Base-by-base conservation (phyloP, 169 alveolate species). In the Plasmodium gonderi region DNA sequence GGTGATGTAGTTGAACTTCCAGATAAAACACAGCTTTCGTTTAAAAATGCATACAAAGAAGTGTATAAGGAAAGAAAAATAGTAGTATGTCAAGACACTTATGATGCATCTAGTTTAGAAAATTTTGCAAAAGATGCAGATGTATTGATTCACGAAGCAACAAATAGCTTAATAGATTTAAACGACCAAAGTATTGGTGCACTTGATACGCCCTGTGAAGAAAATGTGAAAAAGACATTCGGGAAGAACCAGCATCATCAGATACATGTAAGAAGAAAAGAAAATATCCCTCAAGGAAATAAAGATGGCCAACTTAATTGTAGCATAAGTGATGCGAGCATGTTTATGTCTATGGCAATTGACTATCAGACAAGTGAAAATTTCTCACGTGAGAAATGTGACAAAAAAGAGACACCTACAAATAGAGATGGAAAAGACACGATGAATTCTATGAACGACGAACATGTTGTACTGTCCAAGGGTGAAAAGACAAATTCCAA, bases 61-160 rank as follows among this genome's bases (percentile, higher is more conserved):
- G 31, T 87, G 11, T 68, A 40, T 60, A 69, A 36, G 51, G 79
- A 74, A 65, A 91, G 96, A 45, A 95, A 95, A 79, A 80, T 95
- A 4, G 97, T 91, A n/a, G 17, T 95, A 7, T 95, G 97, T 69
- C 97, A 95, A 64, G 97, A 95, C 68, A 81, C 96, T 3, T 64
- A 90, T 54, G 96, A 95, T 83, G 95, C 96, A 92, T 76, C 94
- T 3, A 79, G 69, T 80, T 49, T 95, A 90, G 79, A 87, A 44
- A 54, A 91, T 0, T 72, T 90, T 31, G 96, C 95, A 4, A 92
- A 76, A 87, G 96, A 95, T 54, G 97, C 97, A 44, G 96, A 94
- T 79, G 51, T 95, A 36, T 31, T 95, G 0, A 94, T 95, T 11
- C 97, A 95, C 69, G 97, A 95, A 67, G 80, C 97, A 9, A 95